Conservation (phyloP, 352 stramenopile genomes). For the Phytopythium delawarense region DNA sequence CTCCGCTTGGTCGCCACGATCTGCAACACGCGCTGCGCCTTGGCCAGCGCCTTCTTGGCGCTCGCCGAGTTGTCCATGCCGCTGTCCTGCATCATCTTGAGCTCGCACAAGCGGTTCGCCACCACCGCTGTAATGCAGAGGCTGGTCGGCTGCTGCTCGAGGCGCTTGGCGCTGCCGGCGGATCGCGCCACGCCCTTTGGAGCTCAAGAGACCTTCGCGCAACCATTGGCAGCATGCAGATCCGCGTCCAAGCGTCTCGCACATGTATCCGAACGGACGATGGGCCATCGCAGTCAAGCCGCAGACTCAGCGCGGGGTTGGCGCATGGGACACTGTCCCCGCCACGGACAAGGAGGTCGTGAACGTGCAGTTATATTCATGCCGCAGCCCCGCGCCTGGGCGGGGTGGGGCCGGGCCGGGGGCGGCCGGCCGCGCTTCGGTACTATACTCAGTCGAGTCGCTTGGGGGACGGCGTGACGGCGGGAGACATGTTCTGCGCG, state of each 20-base stretch:
- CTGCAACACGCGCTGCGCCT: conserved; percentile 61
- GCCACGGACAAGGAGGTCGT: background rate
- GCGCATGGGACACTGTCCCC: background rate
- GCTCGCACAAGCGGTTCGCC: too few species aligned
- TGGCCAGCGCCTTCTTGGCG: conserved; percentile 45
- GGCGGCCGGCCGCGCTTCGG: background rate
- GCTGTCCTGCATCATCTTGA: conserved; percentile 42
- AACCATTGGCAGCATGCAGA: background rate
- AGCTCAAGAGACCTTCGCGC: background rate
- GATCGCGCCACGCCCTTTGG: background rate
- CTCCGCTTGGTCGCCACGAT: conserved; percentile 44
- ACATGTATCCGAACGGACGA: background rate
- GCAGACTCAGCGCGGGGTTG: too few species aligned
- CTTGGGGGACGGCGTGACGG: conserved; percentile 6
- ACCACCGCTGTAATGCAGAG: background rate
- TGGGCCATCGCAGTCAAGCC: background rate
- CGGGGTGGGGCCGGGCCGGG: background rate
- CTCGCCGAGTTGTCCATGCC: conserved; percentile 39
- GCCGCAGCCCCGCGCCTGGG: background rate
- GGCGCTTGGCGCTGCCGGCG: too few species aligned
- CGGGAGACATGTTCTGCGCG: conserved; percentile 61
- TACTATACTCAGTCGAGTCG: conserved; percentile 7
- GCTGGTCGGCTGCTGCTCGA: background rate
- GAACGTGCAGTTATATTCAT: conserved; percentile 6
- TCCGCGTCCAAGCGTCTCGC: background rate